Percentiles rank a stretch among this genome's conserved stretches.
These are phyloP conservation scores for Phytophthora colocasiae DNA, from an alignment of 352 stramenopile species.

Conservation along the genomic window DNA sequence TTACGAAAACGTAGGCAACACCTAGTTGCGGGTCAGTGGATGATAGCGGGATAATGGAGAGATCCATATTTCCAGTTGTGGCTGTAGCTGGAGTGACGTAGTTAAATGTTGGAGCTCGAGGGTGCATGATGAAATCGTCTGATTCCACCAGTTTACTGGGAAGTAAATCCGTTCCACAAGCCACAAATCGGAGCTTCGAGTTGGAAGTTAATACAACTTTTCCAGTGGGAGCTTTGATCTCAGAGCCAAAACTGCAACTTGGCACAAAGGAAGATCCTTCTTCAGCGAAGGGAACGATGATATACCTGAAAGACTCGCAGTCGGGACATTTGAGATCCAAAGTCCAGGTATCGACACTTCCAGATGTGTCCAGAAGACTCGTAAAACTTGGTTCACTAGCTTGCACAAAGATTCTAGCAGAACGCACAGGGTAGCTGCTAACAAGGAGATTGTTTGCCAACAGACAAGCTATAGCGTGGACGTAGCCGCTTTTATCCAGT, in stretches of 20 bases:
- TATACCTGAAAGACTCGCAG: conserved; percentile 65
- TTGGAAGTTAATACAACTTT: conserved; percentile 44
- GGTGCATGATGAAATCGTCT: conserved; percentile 36
- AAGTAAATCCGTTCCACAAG: conserved; percentile 46
- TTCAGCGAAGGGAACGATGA: conserved; percentile 18
- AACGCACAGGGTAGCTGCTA: conserved; percentile 61
- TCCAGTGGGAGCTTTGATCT: conserved; percentile 16
- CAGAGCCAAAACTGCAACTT: conserved; percentile 52
- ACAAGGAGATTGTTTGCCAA: conserved; percentile 35
- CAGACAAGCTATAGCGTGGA: conserved; percentile 64
- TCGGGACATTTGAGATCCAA: conserved; percentile 41
- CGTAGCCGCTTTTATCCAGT: conserved; percentile 52
- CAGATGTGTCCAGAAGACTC: conserved; percentile 35
- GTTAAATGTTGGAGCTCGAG: conserved; percentile 46
- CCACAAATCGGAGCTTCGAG: conserved; percentile 48
- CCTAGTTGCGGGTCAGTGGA: conserved; percentile 16
- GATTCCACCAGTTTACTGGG: conserved; percentile 43
- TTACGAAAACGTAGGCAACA: conserved; percentile 37
- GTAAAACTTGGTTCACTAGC: conserved; percentile 42
- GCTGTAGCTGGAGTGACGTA: conserved; percentile 46
- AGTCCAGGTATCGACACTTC: conserved; percentile 50
- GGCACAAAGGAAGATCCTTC: conserved; percentile 22
- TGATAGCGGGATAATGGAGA: conserved; percentile 41
- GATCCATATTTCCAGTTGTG: conserved; percentile 50
- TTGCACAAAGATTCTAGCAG: conserved; percentile 51